phyloP scores from a whole-genome alignment of 139 green algal genomes.

The Spirogloea muscicola region DNA sequence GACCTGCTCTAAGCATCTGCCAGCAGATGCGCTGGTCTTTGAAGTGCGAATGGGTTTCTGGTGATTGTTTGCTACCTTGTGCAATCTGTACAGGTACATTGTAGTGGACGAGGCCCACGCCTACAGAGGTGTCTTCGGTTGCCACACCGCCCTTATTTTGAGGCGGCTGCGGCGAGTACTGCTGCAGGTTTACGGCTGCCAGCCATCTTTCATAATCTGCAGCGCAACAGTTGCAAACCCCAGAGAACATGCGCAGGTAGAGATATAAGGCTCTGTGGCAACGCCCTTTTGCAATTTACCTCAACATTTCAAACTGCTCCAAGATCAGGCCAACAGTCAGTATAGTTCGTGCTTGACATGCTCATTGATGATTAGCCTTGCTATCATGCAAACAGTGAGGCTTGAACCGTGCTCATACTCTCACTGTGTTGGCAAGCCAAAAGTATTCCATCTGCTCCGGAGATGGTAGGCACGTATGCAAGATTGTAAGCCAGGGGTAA shows the following conservation, averaged over 20 bases:
- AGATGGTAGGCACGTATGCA: no score
- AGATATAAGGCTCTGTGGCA: no score
- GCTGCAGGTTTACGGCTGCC: slow-evolving; percentile 47
- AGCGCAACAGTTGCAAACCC: slow-evolving; percentile 89
- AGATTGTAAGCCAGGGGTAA: no score
- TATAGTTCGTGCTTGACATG: neutral
- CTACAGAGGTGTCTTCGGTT: slow-evolving; percentile 80
- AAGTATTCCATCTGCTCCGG: no score
- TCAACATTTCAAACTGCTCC: neutral
- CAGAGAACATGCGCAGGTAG: slow-evolving; percentile 54
- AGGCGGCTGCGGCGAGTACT: slow-evolving; percentile 73
- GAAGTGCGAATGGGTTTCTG: no score
- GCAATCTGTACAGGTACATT: slow-evolving; percentile 65
- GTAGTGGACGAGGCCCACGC: slow-evolving; percentile 89
- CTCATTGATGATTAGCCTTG: neutral
- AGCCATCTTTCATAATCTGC: slow-evolving; percentile 62
- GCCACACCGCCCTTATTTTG: slow-evolving; percentile 81
- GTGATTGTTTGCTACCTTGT: no score
- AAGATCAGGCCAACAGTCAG: neutral
- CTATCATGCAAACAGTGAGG: no score
- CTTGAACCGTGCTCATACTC: no score
- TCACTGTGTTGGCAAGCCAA: no score
- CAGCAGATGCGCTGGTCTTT: no score
- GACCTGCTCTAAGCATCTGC: no score
- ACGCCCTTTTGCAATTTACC: no score